These are phyloP conservation scores for Erysimum cheiranthoides DNA, from an alignment of 345 rosid genomes.

Conservation along the genomic window DNA sequence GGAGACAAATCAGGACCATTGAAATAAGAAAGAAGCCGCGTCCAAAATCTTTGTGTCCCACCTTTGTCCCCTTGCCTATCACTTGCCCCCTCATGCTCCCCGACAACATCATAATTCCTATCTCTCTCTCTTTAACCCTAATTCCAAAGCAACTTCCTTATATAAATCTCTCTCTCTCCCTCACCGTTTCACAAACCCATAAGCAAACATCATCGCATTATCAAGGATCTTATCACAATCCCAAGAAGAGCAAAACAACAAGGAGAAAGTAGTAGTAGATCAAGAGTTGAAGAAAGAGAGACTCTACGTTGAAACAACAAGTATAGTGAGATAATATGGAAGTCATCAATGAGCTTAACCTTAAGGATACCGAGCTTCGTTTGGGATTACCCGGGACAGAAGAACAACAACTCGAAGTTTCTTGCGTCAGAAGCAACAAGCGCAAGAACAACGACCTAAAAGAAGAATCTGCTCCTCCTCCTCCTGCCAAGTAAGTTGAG, in stretches of 20 bases:
- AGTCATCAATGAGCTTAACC: slow-evolving; percentile 58
- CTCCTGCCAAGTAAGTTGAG: slow-evolving; percentile 70
- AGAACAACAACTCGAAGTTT: slow-evolving; percentile 38
- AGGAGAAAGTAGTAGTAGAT: slow-evolving; percentile 3
- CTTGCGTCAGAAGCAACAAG: slow-evolving; percentile 62
- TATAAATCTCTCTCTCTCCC: slow-evolving; percentile 44
- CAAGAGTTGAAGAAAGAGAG: slow-evolving; percentile 17
- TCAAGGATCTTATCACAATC: slow-evolving; percentile 35
- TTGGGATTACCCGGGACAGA: slow-evolving; percentile 80
- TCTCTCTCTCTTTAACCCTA: slow-evolving; percentile 25
- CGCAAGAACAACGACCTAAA: slow-evolving; percentile 42
- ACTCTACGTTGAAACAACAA: not conserved
- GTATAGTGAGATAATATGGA: slow-evolving; percentile 22
- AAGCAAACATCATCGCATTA: slow-evolving; percentile 29
- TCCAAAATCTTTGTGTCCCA: slow-evolving; percentile 56
- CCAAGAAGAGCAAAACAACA: slow-evolving; percentile 16
- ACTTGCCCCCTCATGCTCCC: slow-evolving; percentile 60
- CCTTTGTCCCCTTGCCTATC: slow-evolving; percentile 78
- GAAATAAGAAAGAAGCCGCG: slow-evolving; percentile 33
- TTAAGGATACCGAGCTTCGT: slow-evolving; percentile 85
- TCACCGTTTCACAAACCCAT: slow-evolving; percentile 28
- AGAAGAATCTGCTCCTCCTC: slow-evolving; percentile 43
- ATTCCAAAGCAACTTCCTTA: slow-evolving; percentile 26
- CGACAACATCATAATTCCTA: slow-evolving; percentile 55
- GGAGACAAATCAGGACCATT: slow-evolving; percentile 34